A percentile compares a stretch with the other conserved stretches of the same genome.
phyloP scores from a whole-genome alignment of 768 basidiomycete species.

The Podaxis sp. region DNA sequence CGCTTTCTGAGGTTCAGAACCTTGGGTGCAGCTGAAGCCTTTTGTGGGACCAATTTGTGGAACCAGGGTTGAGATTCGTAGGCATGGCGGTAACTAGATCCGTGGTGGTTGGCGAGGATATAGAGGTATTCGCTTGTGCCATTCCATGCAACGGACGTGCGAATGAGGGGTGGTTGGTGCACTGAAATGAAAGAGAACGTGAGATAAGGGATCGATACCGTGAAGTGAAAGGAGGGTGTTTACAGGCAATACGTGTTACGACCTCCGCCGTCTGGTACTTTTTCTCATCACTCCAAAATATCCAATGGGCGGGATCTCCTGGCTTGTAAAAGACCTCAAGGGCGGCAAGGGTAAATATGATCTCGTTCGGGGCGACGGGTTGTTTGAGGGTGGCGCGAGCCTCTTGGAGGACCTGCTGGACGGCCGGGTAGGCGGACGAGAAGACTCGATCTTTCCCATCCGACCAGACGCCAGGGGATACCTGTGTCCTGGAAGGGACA shows the following conservation, averaged over 20 bases:
- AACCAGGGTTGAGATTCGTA: constrained; percentile 30
- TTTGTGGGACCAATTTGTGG: constrained; percentile 26
- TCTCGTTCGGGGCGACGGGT: constrained; percentile 34
- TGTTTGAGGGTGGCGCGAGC: constrained; percentile 35
- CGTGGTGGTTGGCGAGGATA: constrained; percentile 30
- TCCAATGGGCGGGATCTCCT: constrained; percentile 53
- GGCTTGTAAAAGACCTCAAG: constrained; percentile 54
- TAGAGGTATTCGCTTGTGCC: constrained; percentile 36
- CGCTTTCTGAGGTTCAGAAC: constrained; percentile 30
- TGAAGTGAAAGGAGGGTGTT: constrained; percentile 21
- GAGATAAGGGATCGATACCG: neutral
- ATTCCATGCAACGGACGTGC: constrained; percentile 38
- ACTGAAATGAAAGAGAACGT: constrained; percentile 22
- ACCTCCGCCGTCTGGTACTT: constrained; percentile 44
- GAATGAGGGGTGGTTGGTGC: constrained; percentile 33
- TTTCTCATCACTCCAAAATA: constrained; percentile 56
- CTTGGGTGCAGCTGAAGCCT: constrained; percentile 22
- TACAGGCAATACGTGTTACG: constrained; percentile 52
- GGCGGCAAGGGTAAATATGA: constrained; percentile 54
- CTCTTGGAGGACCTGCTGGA: constrained; percentile 41
- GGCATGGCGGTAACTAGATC: constrained; percentile 24
- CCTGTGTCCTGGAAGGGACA: constrained; percentile 23
- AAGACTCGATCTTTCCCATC: constrained; percentile 34
- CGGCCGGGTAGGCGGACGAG: constrained; percentile 44
- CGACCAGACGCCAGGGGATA: constrained; percentile 34